phyloP scores from a whole-genome alignment of 306 rosid species.

The Gastrolobium bilobum region DNA sequence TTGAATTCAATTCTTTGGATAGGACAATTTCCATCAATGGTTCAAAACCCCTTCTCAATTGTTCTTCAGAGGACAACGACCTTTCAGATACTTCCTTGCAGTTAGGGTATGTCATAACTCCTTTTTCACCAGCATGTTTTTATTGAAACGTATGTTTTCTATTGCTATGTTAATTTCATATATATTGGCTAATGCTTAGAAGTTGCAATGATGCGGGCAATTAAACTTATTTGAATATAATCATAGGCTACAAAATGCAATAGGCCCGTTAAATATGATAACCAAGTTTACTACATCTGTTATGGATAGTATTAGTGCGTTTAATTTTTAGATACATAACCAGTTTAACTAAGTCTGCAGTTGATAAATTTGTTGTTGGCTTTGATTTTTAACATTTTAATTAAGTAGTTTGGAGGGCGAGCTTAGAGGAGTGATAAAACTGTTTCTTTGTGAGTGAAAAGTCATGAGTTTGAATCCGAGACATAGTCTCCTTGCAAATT shows the following conservation, averaged over 20 bases:
- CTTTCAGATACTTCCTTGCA: constrained; percentile 72
- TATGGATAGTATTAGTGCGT: neutral
- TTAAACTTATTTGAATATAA: neutral
- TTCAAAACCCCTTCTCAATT: constrained; percentile 46
- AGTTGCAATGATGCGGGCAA: neutral
- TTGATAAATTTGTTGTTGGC: neutral
- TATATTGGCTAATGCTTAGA: neutral
- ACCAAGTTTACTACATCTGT: neutral
- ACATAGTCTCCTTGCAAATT: too few species aligned
- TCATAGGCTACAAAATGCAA: neutral
- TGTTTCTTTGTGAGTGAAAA: too few species aligned
- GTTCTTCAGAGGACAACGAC: constrained; percentile 57
- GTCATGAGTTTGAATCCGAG: too few species aligned
- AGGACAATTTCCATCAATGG: constrained; percentile 44
- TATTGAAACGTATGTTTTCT: constrained; percentile 3
- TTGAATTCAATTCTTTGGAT: constrained; percentile 51
- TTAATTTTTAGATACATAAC: neutral
- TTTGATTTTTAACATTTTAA: neutral
- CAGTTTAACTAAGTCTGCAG: neutral
- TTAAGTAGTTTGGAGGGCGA: neutral
- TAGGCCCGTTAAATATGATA: neutral
- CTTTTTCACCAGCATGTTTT: constrained; percentile 19
- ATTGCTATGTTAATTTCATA: neutral
- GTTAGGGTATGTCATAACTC: constrained; percentile 61
- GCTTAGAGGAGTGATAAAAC: too few species aligned